A percentile compares a stretch with the other conserved stretches of the same genome.
Evolutionary conservation across 306 rosid genomes (phyloP).

Genomic region (Trifolium fragiferum): DNA sequence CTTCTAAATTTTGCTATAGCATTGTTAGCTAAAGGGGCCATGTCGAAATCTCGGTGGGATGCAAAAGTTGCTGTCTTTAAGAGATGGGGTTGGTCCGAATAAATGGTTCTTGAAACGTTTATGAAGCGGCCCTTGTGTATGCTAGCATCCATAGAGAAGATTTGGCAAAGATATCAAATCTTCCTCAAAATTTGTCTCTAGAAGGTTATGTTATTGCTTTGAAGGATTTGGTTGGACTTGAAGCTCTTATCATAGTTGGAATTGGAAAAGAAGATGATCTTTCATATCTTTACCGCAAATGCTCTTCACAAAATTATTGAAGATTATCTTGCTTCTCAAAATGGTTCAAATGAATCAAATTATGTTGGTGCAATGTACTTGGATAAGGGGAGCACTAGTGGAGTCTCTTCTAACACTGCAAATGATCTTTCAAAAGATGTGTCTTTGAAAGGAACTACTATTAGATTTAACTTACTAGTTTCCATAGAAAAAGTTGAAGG

Average conservation of each 20-base stretch:
- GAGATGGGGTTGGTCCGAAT: conserved; percentile 69
- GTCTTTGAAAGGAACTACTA: not conserved
- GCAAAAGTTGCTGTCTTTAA: conserved; percentile 47
- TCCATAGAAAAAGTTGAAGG: not conserved
- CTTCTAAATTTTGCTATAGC: conserved; percentile 46
- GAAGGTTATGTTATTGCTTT: conserved; percentile 58
- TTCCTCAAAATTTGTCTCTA: conserved; percentile 45
- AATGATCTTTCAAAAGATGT: not conserved
- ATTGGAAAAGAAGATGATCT: conserved; percentile 71
- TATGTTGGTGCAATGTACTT: too few species aligned
- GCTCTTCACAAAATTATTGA: conserved; percentile 45
- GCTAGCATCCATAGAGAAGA: too few species aligned
- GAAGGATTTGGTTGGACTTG: conserved; percentile 55
- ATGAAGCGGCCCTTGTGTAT: conserved; percentile 43
- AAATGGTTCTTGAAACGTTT: conserved; percentile 42
- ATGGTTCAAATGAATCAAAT: not conserved
- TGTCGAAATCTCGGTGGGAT: conserved; percentile 44
- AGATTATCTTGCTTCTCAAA: not conserved
- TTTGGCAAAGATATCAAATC: too few species aligned
- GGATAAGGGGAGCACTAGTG: too few species aligned
- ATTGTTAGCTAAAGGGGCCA: conserved; percentile 9
- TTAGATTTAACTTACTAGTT: not conserved
- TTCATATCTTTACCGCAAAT: conserved; percentile 46
- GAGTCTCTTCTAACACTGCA: not conserved
- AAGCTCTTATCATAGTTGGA: conserved; percentile 60